Conservation (phyloP, 2,329 filamentous ascomycete genomes). For the Escovopsis sp. region DNA sequence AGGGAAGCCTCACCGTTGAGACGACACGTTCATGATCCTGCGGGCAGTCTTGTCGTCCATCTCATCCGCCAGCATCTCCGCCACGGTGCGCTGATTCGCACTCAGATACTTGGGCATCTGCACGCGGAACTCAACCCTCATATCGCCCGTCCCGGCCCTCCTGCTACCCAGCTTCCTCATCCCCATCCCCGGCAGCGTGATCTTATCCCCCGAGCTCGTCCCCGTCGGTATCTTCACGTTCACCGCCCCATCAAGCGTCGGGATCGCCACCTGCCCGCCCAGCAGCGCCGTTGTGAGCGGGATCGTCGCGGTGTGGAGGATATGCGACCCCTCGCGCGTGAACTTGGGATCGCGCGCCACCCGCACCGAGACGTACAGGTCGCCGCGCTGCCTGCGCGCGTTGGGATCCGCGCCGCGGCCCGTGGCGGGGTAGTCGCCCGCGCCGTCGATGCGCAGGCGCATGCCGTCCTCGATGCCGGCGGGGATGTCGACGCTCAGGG, state of each 20-base stretch:
- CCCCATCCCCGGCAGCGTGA: conserved; percentile 79
- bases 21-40: conserved; percentile 69
- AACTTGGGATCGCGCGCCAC: conserved; percentile 87
- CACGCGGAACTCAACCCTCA: conserved; percentile 90
- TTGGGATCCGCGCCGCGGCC: conserved; percentile 50
- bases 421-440: conserved; percentile 74
- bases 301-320: conserved; percentile 81
- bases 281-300: conserved; percentile 86
- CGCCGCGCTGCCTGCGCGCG: conserved; percentile 55
- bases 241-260: conserved; percentile 79
- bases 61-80: conserved; percentile 94
- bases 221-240: conserved; percentile 84
- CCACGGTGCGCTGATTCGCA: conserved; percentile 77
- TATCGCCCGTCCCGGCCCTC: conserved; percentile 56
- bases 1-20: conserved; percentile 15
- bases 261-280: conserved; percentile 77
- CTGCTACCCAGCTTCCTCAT: conserved; percentile 73
- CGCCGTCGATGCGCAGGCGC: conserved; percentile 69
- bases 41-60: conserved; percentile 86
- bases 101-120: conserved; percentile 89
- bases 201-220: conserved; percentile 80
- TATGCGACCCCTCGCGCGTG: conserved; percentile 71
- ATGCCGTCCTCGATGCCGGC: conserved; percentile 94
- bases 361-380: conserved; percentile 80
- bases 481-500: conserved; percentile 79